Evolutionary conservation across 768 basidiomycete species (phyloP).

Genomic region (Phlegmacium glaucopus): DNA sequence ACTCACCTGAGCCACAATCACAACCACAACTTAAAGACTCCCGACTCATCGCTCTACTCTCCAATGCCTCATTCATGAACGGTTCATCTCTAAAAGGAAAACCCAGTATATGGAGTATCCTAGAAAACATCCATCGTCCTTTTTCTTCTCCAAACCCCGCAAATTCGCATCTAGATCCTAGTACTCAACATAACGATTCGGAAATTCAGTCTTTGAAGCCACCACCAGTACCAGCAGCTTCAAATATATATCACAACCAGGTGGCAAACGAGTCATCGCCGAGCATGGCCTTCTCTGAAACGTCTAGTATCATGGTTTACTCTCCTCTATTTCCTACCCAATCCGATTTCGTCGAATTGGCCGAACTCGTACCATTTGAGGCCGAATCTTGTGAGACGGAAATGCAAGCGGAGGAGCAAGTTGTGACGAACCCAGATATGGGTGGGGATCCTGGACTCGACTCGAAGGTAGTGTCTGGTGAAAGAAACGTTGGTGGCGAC

Average conservation of each 20-base stretch:
- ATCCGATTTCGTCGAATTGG: constrained; percentile 64
- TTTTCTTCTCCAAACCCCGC: no score
- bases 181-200: constrained; percentile 4
- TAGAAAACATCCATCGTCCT: constrained; percentile 26
- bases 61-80: constrained; percentile 53
- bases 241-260: no score
- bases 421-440: no score
- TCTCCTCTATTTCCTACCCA: constrained; percentile 61
- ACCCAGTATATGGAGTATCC: constrained; percentile 46
- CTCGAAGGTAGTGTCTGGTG: no score
- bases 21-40: constrained; percentile 35
- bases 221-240: no score
- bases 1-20: not conserved
- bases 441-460: not conserved
- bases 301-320: constrained; percentile 61
- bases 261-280: no score
- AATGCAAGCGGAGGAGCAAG: constrained; percentile 3
- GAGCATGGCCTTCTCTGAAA: constrained; percentile 22
- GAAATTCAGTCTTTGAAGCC: constrained; percentile 3
- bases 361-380: constrained; percentile 28
- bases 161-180: not conserved
- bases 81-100: constrained; percentile 35
- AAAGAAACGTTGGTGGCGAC: no score
- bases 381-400: constrained; percentile 18
- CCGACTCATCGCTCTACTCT: constrained; percentile 43